These are phyloP conservation scores for Adansonia gregorii DNA, from an alignment of 441 rosid genomes.

Conservation along the genomic window DNA sequence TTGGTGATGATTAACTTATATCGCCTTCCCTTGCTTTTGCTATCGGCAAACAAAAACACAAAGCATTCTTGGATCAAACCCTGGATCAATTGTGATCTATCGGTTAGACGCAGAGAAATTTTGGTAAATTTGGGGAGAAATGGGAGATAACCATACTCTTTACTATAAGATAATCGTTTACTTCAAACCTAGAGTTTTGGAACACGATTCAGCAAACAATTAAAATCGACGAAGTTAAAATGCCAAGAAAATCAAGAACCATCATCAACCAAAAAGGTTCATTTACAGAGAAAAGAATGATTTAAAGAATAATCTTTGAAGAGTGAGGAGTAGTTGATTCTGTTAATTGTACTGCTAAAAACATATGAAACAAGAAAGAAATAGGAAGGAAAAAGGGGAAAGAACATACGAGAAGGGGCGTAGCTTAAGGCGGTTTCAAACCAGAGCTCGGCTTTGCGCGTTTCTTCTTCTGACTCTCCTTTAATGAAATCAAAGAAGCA, in stretches of 20 bases:
- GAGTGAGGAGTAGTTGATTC: background rate
- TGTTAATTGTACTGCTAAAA: background rate
- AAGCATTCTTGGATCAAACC: background rate
- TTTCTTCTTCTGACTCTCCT: conserved; percentile 75
- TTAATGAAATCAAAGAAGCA: conserved; percentile 71
- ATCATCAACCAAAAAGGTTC: background rate
- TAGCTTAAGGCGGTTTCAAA: conserved; percentile 70
- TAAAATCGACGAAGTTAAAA: background rate
- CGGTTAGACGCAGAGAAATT: conserved; percentile 22
- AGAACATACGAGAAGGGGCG: conserved; percentile 87
- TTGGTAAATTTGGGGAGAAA: background rate
- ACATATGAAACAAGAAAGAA: background rate
- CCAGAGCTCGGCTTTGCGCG: conserved; percentile 79
- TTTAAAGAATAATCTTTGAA: background rate
- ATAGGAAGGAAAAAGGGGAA: background rate
- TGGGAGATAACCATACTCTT: background rate
- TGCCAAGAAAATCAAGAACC: conserved; percentile 20
- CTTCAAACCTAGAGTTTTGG: background rate
- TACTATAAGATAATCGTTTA: background rate
- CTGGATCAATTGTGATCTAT: background rate
- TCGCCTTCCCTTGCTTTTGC: background rate
- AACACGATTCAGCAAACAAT: background rate
- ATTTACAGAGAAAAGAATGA: conserved; percentile 2
- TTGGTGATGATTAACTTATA: background rate
- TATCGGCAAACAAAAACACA: background rate